Conservation (phyloP, 495 filamentous ascomycete species). For the Hypoxylon cercidicola region DNA sequence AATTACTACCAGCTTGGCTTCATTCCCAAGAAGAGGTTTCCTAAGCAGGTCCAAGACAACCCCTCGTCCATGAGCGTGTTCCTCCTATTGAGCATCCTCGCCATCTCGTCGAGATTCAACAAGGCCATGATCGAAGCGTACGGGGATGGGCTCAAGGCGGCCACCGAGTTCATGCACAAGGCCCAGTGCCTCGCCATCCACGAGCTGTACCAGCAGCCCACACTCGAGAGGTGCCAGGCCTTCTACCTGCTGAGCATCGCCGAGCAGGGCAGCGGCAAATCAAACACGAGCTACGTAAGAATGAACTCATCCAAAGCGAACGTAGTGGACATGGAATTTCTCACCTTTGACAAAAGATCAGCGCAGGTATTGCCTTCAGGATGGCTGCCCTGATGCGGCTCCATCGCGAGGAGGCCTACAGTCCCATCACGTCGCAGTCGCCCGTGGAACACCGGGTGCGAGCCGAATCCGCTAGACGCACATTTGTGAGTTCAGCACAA, state of each 20-base stretch:
- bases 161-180: slow-evolving; percentile 60
- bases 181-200: slow-evolving; percentile 55
- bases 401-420: slow-evolving; percentile 63
- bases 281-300: slow-evolving; percentile 58
- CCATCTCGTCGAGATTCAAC: slow-evolving; percentile 60
- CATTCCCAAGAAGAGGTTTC: slow-evolving; percentile 61
- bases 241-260: slow-evolving; percentile 64
- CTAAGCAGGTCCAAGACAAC: slow-evolving; percentile 52
- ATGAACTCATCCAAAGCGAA: background rate
- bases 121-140: slow-evolving; percentile 55
- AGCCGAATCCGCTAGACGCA: slow-evolving; percentile 59
- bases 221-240: slow-evolving; percentile 61
- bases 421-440: slow-evolving; percentile 49
- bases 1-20: slow-evolving; percentile 64
- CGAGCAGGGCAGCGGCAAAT: slow-evolving; percentile 60
- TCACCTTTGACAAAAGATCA: slow-evolving; percentile 53
- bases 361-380: slow-evolving; percentile 61
- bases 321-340: slow-evolving; percentile 10
- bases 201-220: slow-evolving; percentile 60
- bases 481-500: slow-evolving; percentile 49
- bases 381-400: slow-evolving; percentile 62
- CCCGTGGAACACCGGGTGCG: slow-evolving; percentile 48
- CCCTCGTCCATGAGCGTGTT: slow-evolving; percentile 57
- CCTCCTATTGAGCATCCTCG: slow-evolving; percentile 58
- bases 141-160: slow-evolving; percentile 56